Evolutionary conservation across 441 rosid genomes (phyloP), one percentile per base, ranked within the genome.

Genomic region (Erysimum pusillum): DNA sequence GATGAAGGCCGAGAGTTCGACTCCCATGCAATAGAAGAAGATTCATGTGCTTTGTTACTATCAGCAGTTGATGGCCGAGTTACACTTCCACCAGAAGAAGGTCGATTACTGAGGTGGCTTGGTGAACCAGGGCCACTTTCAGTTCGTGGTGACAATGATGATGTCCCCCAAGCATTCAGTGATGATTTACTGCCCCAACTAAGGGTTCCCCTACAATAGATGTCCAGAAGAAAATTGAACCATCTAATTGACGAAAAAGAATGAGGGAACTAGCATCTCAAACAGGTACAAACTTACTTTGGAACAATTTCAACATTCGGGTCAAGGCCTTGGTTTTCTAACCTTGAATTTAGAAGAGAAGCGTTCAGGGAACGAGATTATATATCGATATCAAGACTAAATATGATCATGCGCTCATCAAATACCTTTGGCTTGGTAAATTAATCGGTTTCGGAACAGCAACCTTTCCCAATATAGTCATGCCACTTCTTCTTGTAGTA

Each of bases 271-370:
- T 58, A 20, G 62, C 60, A 54, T 62, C 59, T 7, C 54, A 38
- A 62, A 13, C 17, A 69, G 54, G 45, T 39, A 44, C 17, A 53
- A 57, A 87, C 98, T 97, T 84, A 97, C 99, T 92, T 97, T 84
- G 99, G 99, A 69, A 94, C 98, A 81, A 97, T 91, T 85, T 97
- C 99, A 74, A 94, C 99, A 83, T 83, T 89, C 8, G 97, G 99
- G 76, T 97, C 94, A 86, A 89, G 86, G 54, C 98, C 98, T 73
- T 89, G 97, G 79, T 94, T 97, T 86, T 97, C 99, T 79, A 92
- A 83, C 97, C 99, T 67, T 75, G 11, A 63, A 75, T 69, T 32
- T 32, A 77, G 44, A 28, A 36, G 36, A 64, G 12, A 64, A 15
- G 44, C 58, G 22, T 71, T 52, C 53, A 18, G 48, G 67, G 15